Evolutionary conservation across 2,329 filamentous ascomycete genomes (phyloP).

Genomic region (Colletotrichum melonis): DNA sequence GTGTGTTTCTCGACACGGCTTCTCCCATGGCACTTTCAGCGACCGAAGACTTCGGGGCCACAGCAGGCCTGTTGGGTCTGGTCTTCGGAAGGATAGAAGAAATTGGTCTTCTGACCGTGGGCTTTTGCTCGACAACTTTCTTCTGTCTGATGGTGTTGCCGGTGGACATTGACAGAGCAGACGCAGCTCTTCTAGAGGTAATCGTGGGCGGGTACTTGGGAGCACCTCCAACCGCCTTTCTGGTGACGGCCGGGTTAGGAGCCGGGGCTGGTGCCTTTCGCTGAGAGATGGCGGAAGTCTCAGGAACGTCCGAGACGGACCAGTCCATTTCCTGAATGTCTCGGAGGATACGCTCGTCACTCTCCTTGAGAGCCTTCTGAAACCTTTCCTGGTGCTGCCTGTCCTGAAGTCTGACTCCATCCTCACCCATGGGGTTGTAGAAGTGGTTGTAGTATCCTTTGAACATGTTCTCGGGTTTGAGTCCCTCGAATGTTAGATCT

Average conservation of each 20-base stretch:
- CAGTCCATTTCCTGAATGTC: slow-evolving; percentile 73
- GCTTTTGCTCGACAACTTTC: slow-evolving; percentile 31
- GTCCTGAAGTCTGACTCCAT: slow-evolving; percentile 72
- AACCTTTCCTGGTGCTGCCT: slow-evolving; percentile 68
- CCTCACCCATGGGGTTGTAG: slow-evolving; percentile 73
- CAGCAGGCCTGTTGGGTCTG: slow-evolving; percentile 50
- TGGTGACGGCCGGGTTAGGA: slow-evolving; percentile 37
- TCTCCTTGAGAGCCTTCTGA: slow-evolving; percentile 62
- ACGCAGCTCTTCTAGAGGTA: slow-evolving; percentile 64
- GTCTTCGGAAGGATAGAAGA: slow-evolving; percentile 45
- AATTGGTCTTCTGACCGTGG: slow-evolving; percentile 41
- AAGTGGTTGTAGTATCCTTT: slow-evolving; percentile 72
- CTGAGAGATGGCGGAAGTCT: slow-evolving; percentile 51
- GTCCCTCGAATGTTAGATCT: slow-evolving; percentile 65
- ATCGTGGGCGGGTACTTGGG: slow-evolving; percentile 40
- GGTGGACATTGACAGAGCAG: slow-evolving; percentile 58
- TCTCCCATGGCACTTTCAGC: slow-evolving; percentile 71
- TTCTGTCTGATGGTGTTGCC: slow-evolving; percentile 39
- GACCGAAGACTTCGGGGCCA: slow-evolving; percentile 58
- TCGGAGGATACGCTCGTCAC: slow-evolving; percentile 75
- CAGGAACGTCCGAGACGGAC: slow-evolving; percentile 66
- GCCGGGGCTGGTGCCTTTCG: slow-evolving; percentile 43
- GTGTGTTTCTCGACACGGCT: slow-evolving; percentile 80
- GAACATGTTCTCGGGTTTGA: slow-evolving; percentile 69
- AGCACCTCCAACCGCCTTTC: slow-evolving; percentile 36